A percentile compares a stretch with the other conserved stretches of the same genome.
phyloP scores from a whole-genome alignment of 257 asterid species.

The Penstemon davidsonii region DNA sequence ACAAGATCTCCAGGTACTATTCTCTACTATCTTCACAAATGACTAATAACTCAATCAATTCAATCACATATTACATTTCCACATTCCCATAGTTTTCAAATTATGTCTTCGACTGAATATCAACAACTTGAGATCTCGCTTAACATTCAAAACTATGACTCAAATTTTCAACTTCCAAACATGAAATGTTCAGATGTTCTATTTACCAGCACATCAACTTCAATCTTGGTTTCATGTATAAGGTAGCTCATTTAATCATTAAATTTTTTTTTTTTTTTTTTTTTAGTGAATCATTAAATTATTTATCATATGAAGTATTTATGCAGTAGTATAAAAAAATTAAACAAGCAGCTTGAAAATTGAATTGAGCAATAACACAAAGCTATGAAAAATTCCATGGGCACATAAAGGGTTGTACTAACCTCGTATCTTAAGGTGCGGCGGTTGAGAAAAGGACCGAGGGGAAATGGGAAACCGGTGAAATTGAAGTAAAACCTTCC shows the following conservation, averaged over 20 bases:
- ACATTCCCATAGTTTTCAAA: background rate
- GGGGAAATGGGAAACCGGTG: slow-evolving; percentile 96
- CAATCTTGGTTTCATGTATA: background rate
- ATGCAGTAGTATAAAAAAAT: background rate
- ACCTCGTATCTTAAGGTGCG: slow-evolving; percentile 83
- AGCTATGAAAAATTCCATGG: background rate
- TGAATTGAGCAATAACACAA: background rate
- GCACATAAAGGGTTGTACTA: slow-evolving; percentile 5
- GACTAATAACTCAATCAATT: too few relatives aligned
- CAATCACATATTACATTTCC: background rate
- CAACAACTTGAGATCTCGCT: too few relatives aligned
- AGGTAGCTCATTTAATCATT: background rate
- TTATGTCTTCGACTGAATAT: background rate
- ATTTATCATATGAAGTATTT: background rate
- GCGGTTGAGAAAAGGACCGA: slow-evolving; percentile 94
- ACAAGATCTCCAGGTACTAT: background rate
- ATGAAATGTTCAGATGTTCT: background rate
- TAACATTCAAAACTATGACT: too few relatives aligned
- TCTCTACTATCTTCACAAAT: background rate
- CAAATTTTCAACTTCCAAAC: too few relatives aligned
- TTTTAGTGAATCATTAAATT: too few relatives aligned
- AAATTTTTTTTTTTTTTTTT: too few relatives aligned
- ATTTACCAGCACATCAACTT: background rate
- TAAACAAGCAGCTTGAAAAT: background rate
- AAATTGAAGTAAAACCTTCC: slow-evolving; percentile 83